These are phyloP conservation scores for Polymyxa betae DNA, from an alignment of 208 protist genomes.

Conservation along the genomic window DNA sequence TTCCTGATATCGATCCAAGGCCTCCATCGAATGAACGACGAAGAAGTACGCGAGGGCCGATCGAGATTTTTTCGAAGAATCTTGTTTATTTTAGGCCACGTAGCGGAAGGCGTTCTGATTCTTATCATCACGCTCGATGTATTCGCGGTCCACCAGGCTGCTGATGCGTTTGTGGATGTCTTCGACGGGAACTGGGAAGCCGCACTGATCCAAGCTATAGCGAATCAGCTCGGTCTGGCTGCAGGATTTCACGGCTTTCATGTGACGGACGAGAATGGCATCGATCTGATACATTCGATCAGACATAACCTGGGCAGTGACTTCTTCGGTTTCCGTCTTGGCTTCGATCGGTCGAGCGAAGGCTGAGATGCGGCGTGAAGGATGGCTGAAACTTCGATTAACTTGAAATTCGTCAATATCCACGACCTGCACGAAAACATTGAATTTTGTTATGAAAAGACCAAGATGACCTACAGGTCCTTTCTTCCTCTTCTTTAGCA, in stretches of 20 bases:
- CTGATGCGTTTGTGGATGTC: constrained; percentile 51
- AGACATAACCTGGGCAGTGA: not conserved
- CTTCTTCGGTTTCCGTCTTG: not conserved
- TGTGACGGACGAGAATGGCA: constrained; percentile 32
- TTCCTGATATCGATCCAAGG: not conserved
- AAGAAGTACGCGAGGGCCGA: too few relatives aligned
- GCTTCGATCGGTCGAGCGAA: not conserved
- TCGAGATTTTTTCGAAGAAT: not conserved
- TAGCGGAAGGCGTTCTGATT: not conserved
- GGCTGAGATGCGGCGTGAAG: not conserved
- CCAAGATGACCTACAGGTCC: not conserved
- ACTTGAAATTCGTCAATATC: constrained; percentile 35
- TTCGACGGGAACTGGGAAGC: constrained; percentile 44
- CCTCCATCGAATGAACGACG: too few relatives aligned
- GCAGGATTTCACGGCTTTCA: not conserved
- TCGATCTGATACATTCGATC: constrained; percentile 54
- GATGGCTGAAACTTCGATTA: not conserved
- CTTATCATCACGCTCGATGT: not conserved
- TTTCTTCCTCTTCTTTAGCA: constrained; percentile 43
- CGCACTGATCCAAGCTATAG: not conserved
- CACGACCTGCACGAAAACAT: not conserved
- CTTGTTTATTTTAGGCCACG: not conserved
- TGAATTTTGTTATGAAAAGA: not conserved
- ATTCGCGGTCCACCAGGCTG: constrained; percentile 49
- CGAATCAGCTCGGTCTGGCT: not conserved